phyloP scores from a whole-genome alignment of 495 filamentous ascomycete species.

The Evernia prunastri region DNA sequence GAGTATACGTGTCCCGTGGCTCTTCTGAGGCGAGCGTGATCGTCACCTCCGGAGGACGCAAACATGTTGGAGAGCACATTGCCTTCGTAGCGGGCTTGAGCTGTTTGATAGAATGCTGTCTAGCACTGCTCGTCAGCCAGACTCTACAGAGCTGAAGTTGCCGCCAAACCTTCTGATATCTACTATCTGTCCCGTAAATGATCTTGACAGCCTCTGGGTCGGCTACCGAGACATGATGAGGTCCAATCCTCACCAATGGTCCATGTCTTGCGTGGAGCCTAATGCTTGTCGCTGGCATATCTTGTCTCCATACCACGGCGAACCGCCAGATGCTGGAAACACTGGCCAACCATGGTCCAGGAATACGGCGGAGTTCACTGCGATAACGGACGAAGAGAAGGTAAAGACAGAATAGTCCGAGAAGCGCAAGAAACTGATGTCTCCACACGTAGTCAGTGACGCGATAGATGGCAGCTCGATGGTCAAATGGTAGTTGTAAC shows the following conservation, averaged over 20 bases:
- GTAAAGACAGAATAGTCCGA: neutral
- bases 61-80: constrained; percentile 69
- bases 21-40: constrained; percentile 63
- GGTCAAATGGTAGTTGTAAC: neutral
- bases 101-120: constrained; percentile 14
- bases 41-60: constrained; percentile 65
- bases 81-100: constrained; percentile 47
- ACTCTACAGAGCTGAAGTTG: neutral
- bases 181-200: constrained; percentile 77
- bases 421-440: neutral
- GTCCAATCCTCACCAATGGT: constrained; percentile 62
- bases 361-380: neutral
- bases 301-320: neutral
- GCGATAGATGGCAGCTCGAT: neutral
- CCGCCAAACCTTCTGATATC: constrained; percentile 58
- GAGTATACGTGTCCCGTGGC: constrained; percentile 68
- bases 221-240: constrained; percentile 60
- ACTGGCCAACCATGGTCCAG: constrained; percentile 10
- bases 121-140: neutral
- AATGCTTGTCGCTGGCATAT: neutral
- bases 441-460: neutral
- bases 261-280: constrained; percentile 58
- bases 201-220: constrained; percentile 60
- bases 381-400: neutral
- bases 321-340: constrained; percentile 7